Percentiles rank a stretch among this genome's conserved stretches.
These are phyloP conservation scores for Rhodotorula sp. DNA, from an alignment of 1,284 basidiomycete species.

Conservation along the genomic window DNA sequence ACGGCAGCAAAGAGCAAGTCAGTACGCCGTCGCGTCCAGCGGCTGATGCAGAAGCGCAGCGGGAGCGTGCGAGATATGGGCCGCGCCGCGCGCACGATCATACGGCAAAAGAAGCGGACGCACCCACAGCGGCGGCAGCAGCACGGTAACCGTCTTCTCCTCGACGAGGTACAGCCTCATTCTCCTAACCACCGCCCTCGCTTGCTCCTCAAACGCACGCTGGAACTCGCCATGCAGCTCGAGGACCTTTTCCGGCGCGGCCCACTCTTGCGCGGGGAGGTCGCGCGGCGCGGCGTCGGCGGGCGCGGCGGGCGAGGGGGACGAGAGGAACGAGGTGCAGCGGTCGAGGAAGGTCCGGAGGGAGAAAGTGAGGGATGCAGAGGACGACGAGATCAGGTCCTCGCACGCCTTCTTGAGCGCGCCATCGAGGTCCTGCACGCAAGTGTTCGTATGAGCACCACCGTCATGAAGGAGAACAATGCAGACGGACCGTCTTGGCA, in stretches of 20 bases:
- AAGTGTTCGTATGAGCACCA: neutral
- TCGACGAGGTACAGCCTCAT: conserved; percentile 67
- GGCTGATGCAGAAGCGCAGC: neutral
- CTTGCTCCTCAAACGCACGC: conserved; percentile 15
- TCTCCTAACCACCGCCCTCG: conserved; percentile 26
- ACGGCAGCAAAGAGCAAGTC: no score
- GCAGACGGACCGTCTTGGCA: conserved; percentile 45
- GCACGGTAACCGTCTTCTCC: conserved; percentile 72
- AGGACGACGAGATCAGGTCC: conserved; percentile 69
- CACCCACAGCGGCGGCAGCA: conserved; percentile 70
- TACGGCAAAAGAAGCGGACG: neutral
- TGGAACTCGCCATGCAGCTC: conserved; percentile 38
- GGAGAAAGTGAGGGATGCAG: conserved; percentile 57
- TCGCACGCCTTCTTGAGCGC: conserved; percentile 80
- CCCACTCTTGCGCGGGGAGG: conserved; percentile 59
- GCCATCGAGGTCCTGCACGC: conserved; percentile 72
- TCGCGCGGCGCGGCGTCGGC: conserved; percentile 23
- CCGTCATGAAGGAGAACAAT: no score
- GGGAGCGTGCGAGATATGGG: neutral
- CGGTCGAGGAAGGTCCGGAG: conserved; percentile 64
- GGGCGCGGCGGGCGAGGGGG: conserved; percentile 43
- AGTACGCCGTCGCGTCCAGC: neutral
- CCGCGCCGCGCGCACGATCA: neutral
- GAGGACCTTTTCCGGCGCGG: conserved; percentile 51
- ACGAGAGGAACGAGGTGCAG: conserved; percentile 52